Evolutionary conservation across 768 basidiomycete genomes (phyloP).

Genomic region (Collybia sp.): DNA sequence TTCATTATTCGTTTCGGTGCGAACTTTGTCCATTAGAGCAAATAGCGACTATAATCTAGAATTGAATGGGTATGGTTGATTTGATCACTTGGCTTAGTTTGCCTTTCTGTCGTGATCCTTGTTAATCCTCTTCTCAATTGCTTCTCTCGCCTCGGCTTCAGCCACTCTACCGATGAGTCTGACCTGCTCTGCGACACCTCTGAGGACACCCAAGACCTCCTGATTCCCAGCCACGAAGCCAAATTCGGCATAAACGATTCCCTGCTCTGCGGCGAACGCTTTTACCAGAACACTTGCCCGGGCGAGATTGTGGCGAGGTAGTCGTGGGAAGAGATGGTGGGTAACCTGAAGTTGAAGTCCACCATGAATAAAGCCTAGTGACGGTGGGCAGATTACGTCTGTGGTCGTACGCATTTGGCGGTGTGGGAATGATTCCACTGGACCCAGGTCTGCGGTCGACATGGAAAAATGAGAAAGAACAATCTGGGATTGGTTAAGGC

Average conservation of each 20-base stretch:
- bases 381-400: constrained; percentile 85
- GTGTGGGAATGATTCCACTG: constrained; percentile 86
- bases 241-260: constrained; percentile 86
- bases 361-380: constrained; percentile 88
- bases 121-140: constrained; percentile 42
- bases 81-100: background rate
- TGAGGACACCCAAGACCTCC: constrained; percentile 79
- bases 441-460: constrained; percentile 89
- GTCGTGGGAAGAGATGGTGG: constrained; percentile 93
- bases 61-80: too few species aligned
- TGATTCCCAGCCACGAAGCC: constrained; percentile 83
- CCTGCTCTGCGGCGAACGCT: constrained; percentile 81
- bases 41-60: background rate
- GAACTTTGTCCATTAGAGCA: background rate
- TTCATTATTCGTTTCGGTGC: too few species aligned
- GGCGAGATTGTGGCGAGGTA: constrained; percentile 90
- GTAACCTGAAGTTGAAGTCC: constrained; percentile 98
- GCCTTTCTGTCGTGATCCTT: background rate
- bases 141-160: constrained; percentile 63
- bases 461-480: constrained; percentile 97
- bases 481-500: constrained; percentile 45
- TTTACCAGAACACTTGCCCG: constrained; percentile 82
- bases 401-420: constrained; percentile 97
- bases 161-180: constrained; percentile 81
- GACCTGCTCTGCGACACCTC: constrained; percentile 84